Base-by-base conservation (phyloP, 1,284 basidiomycete species). In the Leucoagaricus sp. region DNA sequence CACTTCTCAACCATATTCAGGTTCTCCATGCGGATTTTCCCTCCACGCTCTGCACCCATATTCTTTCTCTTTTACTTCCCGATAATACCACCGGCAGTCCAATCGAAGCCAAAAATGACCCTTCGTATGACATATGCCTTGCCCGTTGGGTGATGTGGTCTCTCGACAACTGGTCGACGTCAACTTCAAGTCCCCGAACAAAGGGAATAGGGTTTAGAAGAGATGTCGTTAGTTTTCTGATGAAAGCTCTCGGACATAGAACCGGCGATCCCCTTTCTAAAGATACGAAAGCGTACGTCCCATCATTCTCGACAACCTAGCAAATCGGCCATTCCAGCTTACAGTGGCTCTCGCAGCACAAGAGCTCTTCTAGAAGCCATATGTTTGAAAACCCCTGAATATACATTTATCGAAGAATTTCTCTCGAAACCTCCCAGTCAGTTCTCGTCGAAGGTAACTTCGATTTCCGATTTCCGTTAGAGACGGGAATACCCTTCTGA, bases 91-190 rank as follows among this genome's bases (percentile, higher is more conserved):
- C 29, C 25, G 13, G 31, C 40, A 17, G 13, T 25, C 23, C 1
- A 47, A 17, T 28, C 47, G 12, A 57, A 61, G 19, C 44, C 46
- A 17, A 58, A 53, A 41, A 17, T 17, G 74, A 76, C 60, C 54
- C 70, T 9, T 79, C 85, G 0, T 85, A 84, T 64, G 75, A 80
- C 40, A 69, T 77, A 55, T 87, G 83, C 61, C 72, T 90, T 12
- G 84, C 85, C 13, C 80, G 82, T 50, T 92, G 89, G 89, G 80
- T 73, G 2, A 71, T 77, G 29, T 91, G 88, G 87, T 71, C 77
- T 19, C 67, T 80, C 17, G 74, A 79, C 36, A 72, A 31, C 21
- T 46, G 55, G 55, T 41, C 55, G 29, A 46, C 12, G 23, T 7
- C 23, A 4, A 31, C 7, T 10, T 5, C 46, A 19, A 15, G 21